Evolutionary conservation across 805 yeast genomes (phyloP).

Genomic region (Sugiyamaella valdiviana): DNA sequence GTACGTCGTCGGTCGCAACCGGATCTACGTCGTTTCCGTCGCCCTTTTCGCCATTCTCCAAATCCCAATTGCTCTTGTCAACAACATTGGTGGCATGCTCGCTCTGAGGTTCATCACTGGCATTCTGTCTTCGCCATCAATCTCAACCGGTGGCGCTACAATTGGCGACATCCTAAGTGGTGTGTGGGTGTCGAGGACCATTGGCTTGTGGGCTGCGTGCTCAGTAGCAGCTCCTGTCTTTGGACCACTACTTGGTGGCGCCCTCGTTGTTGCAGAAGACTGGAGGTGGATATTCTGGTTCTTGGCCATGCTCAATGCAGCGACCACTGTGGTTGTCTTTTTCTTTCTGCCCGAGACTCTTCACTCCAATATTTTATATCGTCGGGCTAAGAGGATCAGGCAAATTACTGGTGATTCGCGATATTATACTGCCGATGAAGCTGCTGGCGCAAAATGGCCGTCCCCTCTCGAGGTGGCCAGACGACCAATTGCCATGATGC

Average conservation of each 20-base stretch:
- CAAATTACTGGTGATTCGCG: slow-evolving; percentile 42
- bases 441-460: not conserved
- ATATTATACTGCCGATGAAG: slow-evolving; percentile 38
- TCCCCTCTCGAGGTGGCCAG: slow-evolving; percentile 16
- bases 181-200: slow-evolving; percentile 39
- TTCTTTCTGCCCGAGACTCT: slow-evolving; percentile 49
- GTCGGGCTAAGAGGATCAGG: slow-evolving; percentile 46
- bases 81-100: slow-evolving; percentile 45
- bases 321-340: slow-evolving; percentile 21
- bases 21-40: slow-evolving; percentile 43
- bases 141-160: slow-evolving; percentile 74
- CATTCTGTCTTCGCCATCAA: slow-evolving; percentile 70
- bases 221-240: slow-evolving; percentile 49
- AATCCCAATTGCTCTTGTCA: slow-evolving; percentile 46
- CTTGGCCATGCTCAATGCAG: slow-evolving; percentile 35
- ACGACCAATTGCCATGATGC: slow-evolving; percentile 41
- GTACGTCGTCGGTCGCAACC: slow-evolving; percentile 47
- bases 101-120: slow-evolving; percentile 65
- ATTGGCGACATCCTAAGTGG: slow-evolving; percentile 48
- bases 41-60: slow-evolving; percentile 45
- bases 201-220: slow-evolving; percentile 49
- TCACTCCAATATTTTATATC: slow-evolving; percentile 39
- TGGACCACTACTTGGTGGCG: slow-evolving; percentile 53
- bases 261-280: slow-evolving; percentile 39
- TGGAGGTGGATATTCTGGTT: slow-evolving; percentile 56